Conservation (phyloP, 495 filamentous ascomycete genomes). For the Aspergillus leporis region DNA sequence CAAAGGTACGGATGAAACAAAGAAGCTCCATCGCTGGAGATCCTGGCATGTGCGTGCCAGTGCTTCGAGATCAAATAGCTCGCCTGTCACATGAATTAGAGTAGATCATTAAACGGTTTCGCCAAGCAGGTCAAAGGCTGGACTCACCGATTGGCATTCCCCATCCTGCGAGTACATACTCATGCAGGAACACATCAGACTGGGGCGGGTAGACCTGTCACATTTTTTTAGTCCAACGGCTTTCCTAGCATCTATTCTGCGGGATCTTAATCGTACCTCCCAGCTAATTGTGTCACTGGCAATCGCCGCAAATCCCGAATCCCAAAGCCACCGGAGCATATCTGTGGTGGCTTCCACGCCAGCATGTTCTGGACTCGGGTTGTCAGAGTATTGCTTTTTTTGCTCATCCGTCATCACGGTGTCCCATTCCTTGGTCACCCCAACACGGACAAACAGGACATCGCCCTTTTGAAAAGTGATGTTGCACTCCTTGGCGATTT, state of each 20-base stretch:
- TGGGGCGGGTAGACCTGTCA: slow-evolving; percentile 36
- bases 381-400: slow-evolving; percentile 31
- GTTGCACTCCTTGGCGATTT: slow-evolving; percentile 34
- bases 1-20: slow-evolving; percentile 52
- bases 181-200: slow-evolving; percentile 45
- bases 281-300: slow-evolving; percentile 50
- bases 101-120: slow-evolving; percentile 3
- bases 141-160: slow-evolving; percentile 55
- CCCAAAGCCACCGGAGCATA: slow-evolving; percentile 48
- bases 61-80: slow-evolving; percentile 57
- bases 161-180: slow-evolving; percentile 56
- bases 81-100: slow-evolving; percentile 25
- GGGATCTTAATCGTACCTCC: slow-evolving; percentile 31
- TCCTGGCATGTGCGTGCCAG: slow-evolving; percentile 45
- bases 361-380: slow-evolving; percentile 29
- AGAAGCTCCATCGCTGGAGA: slow-evolving; percentile 53
- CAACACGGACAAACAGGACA: slow-evolving; percentile 54
- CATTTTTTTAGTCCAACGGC: slow-evolving; percentile 1
- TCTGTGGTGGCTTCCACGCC: slow-evolving; percentile 47
- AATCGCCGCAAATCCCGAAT: slow-evolving; percentile 51
- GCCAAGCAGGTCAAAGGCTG: too few relatives aligned
- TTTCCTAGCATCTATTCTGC: neutral
- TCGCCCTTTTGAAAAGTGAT: slow-evolving; percentile 49
- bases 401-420: slow-evolving; percentile 37
- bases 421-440: slow-evolving; percentile 46